Conservation (phyloP, 441 rosid species). For the Breynia disticha region DNA sequence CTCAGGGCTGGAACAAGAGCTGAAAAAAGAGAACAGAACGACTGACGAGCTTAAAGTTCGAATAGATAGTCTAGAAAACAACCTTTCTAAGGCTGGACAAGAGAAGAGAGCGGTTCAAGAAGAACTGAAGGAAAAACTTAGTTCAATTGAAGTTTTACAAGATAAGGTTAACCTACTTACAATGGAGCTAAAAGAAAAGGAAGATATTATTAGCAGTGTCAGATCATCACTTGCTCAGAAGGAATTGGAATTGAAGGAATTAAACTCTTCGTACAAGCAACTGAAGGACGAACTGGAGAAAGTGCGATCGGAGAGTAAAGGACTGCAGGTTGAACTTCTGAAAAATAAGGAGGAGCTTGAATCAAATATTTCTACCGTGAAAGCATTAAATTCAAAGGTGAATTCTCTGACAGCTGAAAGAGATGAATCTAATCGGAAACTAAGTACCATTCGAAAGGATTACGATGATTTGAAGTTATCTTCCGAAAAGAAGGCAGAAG, state of each 20-base stretch:
- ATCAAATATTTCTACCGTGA: conserved; percentile 35
- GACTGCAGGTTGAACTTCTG: conserved; percentile 32
- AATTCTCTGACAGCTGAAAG: conserved; percentile 40
- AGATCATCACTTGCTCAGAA: conserved; percentile 36
- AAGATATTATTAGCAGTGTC: conserved; percentile 38
- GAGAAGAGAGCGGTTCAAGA: conserved; percentile 50
- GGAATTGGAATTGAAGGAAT: conserved; percentile 46
- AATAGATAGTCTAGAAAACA: conserved; percentile 39
- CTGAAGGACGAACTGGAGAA: conserved; percentile 39
- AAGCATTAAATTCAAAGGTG: conserved; percentile 42
- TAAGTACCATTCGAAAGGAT: conserved; percentile 34
- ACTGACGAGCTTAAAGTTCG: conserved; percentile 42
- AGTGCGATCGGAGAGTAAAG: conserved; percentile 39
- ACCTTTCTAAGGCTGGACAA: conserved; percentile 44
- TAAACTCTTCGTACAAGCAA: conserved; percentile 33
- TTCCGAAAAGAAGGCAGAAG: conserved; percentile 46
- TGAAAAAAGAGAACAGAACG: conserved; percentile 48
- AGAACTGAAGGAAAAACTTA: conserved; percentile 46
- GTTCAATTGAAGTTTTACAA: conserved; percentile 39
- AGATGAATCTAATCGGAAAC: conserved; percentile 40
- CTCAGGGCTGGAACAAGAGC: conserved; percentile 58
- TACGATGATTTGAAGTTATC: conserved; percentile 46
- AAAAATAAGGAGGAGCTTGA: conserved; percentile 37
- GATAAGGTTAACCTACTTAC: conserved; percentile 44
- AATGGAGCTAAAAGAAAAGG: conserved; percentile 54